Evolutionary conservation across 176 grass and related monocot species (phyloP).

Genomic region (Otatea glauca): DNA sequence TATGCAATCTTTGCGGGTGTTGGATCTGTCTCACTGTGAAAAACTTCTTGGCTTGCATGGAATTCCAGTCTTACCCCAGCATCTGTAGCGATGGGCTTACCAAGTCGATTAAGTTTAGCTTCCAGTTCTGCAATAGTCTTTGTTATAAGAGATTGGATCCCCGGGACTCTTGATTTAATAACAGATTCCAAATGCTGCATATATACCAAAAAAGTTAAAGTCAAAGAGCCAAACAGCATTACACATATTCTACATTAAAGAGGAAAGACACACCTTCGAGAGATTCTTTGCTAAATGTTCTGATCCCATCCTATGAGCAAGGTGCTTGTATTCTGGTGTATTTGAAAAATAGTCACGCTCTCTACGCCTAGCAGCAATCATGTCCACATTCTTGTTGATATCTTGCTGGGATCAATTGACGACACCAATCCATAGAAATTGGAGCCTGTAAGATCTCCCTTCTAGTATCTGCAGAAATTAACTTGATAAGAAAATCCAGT

Average conservation of each 20-base stretch:
- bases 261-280: conserved; percentile 74
- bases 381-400: conserved; percentile 99
- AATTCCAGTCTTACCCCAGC: conserved; percentile 83
- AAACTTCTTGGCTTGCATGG: too few relatives aligned
- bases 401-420: conserved; percentile 98
- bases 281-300: conserved; percentile 96
- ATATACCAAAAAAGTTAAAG: background rate
- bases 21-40: too few relatives aligned
- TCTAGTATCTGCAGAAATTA: conserved; percentile 77
- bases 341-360: conserved; percentile 90
- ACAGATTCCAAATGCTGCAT: conserved; percentile 94
- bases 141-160: conserved; percentile 95
- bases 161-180: conserved; percentile 95
- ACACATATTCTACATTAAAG: conserved; percentile 11
- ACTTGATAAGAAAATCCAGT: background rate
- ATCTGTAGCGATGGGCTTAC: conserved; percentile 95
- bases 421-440: conserved; percentile 94
- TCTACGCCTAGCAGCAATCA: conserved; percentile 95
- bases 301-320: conserved; percentile 90
- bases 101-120: conserved; percentile 89
- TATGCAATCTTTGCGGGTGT: too few relatives aligned
- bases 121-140: conserved; percentile 96
- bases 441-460: conserved; percentile 85
- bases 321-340: conserved; percentile 91
- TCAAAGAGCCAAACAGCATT: conserved; percentile 41